A percentile compares a stretch with the other conserved stretches of the same genome.
Conservation (phyloP, 2,329 filamentous ascomycete genomes). For the Cladosporium colombiae region DNA sequence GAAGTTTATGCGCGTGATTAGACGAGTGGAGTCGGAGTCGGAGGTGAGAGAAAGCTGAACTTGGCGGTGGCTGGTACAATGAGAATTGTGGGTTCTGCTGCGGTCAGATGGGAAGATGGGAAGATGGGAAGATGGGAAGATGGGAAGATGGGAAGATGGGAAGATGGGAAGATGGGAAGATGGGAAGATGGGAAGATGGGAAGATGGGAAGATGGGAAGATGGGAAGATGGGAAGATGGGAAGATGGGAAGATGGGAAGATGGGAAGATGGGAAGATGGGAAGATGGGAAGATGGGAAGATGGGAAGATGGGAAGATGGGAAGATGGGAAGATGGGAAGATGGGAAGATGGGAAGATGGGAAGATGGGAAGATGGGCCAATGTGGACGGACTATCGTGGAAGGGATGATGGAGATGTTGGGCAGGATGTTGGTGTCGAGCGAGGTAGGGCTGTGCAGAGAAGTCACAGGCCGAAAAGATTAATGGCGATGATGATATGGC, state of each 20-base stretch:
- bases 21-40: background rate
- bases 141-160: background rate
- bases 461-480: background rate
- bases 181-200: background rate
- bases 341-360: background rate
- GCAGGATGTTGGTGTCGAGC: background rate
- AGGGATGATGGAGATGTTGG: background rate
- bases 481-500: background rate
- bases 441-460: background rate
- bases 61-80: slow-evolving; percentile 1
- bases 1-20: slow-evolving; percentile 10
- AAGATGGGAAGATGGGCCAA: background rate
- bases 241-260: background rate
- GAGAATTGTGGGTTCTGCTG: background rate
- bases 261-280: background rate
- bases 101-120: background rate
- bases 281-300: background rate
- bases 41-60: background rate
- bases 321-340: background rate
- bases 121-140: background rate
- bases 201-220: background rate
- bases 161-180: background rate
- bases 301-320: background rate
- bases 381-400: background rate
- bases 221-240: background rate